These are phyloP conservation scores for Erodium trifolium DNA, from an alignment of 441 rosid genomes.

Conservation along the genomic window DNA sequence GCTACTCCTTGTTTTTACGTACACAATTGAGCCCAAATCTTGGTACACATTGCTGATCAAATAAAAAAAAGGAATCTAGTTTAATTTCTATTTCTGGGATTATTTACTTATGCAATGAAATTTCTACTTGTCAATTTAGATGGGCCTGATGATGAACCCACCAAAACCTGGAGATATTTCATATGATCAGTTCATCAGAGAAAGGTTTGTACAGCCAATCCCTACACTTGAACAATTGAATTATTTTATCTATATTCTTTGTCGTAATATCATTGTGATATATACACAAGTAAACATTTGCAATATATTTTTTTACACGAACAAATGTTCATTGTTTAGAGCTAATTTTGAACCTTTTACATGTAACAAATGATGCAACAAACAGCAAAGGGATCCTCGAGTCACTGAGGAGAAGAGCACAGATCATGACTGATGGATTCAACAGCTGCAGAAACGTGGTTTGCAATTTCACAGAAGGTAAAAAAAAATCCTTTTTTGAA, in stretches of 20 bases:
- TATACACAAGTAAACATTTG: too few species aligned
- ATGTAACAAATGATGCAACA: constrained; percentile 4
- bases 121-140: constrained; percentile 30
- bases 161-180: constrained; percentile 90
- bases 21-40: too few species aligned
- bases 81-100: neutral
- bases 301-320: too few species aligned
- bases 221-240: too few species aligned
- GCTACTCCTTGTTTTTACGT: too few species aligned
- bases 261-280: too few species aligned
- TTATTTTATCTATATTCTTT: too few species aligned
- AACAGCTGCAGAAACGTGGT: constrained; percentile 93
- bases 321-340: too few species aligned
- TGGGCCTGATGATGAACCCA: constrained; percentile 96
- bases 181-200: constrained; percentile 61
- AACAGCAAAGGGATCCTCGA: constrained; percentile 82
- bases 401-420: constrained; percentile 87
- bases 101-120: neutral
- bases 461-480: constrained; percentile 97
- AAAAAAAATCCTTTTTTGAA: constrained; percentile 4
- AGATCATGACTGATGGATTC: constrained; percentile 92
- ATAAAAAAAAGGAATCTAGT: neutral
- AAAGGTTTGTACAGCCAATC: constrained; percentile 44
- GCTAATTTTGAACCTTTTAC: neutral
- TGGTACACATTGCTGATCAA: too few species aligned